Base-by-base conservation (phyloP, 768 basidiomycete species). In the Podaxis pistillaris region DNA sequence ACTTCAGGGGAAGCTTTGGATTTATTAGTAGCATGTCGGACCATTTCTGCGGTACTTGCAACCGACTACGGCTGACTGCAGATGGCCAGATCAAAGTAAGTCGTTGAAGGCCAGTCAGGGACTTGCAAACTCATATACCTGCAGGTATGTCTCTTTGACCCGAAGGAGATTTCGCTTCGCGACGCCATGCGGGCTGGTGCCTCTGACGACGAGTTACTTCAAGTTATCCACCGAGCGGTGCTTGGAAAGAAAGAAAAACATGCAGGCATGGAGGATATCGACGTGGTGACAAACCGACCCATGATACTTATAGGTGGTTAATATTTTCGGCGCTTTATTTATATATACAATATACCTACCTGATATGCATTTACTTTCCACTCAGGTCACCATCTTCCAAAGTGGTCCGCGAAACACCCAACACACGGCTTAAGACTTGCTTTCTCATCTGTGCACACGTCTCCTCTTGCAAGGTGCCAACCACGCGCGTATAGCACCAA, bases 301-400 rank as follows among this genome's bases (percentile, higher is more conserved):
- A 96, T 96, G 93, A 95, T 95, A 65, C 78, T 93, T 64, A 96
- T 96, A 74, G 94, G 94, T 75, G 94, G 94, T 88, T 96, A 84
- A 91, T 73, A 66, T 72, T 76, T 72, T 57, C 40, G 12, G 17
- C n/a, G 28, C 64, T 71, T 70, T 70, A 65, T 67, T 58, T 71
- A 67, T 63, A 62, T 67, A 65, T 68, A 72, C 64, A 67, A 52
- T 65, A 59, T 53, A 64, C 68, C 63, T 60, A 68, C 61, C 61
- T 62, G 28, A 62, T 62, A 38, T 37, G 37, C 54, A 51, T 19
- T 12, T 46, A 41, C 41, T 41, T 37, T 13, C 26, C 33, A 22
- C 54, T 49, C 61, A 62, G 61, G 54, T 56, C 54, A 33, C 46
- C 40, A 12, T n/a, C 55, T 51, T 44, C 50, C 47, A 26, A 54